Percentiles rank a stretch among this genome's conserved stretches.
Conservation (phyloP, 2,329 filamentous ascomycete species). For the Shiraia sp. region DNA sequence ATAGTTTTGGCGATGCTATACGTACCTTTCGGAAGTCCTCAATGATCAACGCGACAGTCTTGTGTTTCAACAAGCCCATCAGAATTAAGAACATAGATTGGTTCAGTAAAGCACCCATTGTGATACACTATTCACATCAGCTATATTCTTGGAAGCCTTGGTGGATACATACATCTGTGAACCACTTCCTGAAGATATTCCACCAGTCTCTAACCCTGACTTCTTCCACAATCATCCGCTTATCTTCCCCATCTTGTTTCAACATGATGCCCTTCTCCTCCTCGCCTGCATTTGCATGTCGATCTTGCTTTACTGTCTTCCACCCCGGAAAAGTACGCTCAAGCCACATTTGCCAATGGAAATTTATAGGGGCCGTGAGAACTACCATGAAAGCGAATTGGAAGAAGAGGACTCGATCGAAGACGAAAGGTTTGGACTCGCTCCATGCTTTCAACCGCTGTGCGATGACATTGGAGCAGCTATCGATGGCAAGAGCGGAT, state of each 20-base stretch:
- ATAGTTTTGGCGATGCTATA: conserved; percentile 47
- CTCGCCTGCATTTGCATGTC: conserved; percentile 19
- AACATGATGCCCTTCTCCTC: conserved; percentile 36
- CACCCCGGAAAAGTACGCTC: conserved; percentile 73
- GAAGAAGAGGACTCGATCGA: conserved; percentile 43
- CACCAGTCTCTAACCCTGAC: conserved; percentile 45
- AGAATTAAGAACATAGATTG: conserved; percentile 67
- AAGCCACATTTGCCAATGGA: conserved; percentile 80
- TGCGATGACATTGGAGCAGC: conserved; percentile 43
- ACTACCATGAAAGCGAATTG: conserved; percentile 63
- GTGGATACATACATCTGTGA: conserved; percentile 56
- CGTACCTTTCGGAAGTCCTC: conserved; percentile 46
- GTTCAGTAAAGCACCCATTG: conserved; percentile 66
- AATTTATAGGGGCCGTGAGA: conserved; percentile 78
- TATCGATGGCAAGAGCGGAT: conserved; percentile 41
- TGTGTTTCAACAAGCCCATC: conserved; percentile 56
- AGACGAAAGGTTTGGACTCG: conserved; percentile 40
- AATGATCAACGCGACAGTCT: conserved; percentile 33
- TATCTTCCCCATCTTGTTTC: conserved; percentile 32
- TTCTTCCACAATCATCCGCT: conserved; percentile 30
- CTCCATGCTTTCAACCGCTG: conserved; percentile 43
- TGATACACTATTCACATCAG: conserved; percentile 53
- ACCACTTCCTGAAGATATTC: conserved; percentile 69
- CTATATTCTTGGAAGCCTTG: neutral
- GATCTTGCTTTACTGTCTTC: conserved; percentile 28